Conservation (phyloP, 768 basidiomycete genomes). For the Flagelloscypha sp. region DNA sequence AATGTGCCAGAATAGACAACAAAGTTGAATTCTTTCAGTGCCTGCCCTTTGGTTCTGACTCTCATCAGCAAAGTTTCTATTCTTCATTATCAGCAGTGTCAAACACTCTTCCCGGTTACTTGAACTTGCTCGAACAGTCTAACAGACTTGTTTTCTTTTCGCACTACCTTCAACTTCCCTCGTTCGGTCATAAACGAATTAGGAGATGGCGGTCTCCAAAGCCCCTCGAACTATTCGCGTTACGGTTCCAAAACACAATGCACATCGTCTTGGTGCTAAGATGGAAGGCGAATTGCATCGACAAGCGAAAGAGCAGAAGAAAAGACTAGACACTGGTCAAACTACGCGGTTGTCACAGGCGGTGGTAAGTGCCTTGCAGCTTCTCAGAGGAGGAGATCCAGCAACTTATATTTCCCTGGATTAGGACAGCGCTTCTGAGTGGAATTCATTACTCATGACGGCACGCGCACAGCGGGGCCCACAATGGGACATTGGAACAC, state of each 20-base stretch:
- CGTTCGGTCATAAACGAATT: background rate
- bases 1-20: too few relatives aligned
- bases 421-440: conserved; percentile 73
- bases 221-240: conserved; percentile 17
- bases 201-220: background rate
- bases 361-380: too few relatives aligned
- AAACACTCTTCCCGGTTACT: too few relatives aligned
- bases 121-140: too few relatives aligned
- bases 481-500: conserved; percentile 83
- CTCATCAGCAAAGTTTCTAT: too few relatives aligned
- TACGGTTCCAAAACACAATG: conserved; percentile 67
- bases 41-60: too few relatives aligned
- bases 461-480: conserved; percentile 78
- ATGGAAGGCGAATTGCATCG: conserved; percentile 50
- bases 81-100: too few relatives aligned
- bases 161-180: too few relatives aligned
- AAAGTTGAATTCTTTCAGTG: too few relatives aligned
- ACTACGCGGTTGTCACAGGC: background rate
- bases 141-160: too few relatives aligned
- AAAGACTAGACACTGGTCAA: background rate
- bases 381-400: too few relatives aligned
- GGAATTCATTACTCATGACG: conserved; percentile 74
- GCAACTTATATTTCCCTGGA: background rate
- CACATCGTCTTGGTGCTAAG: conserved; percentile 61
- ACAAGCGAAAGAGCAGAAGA: conserved; percentile 30